Evolutionary conservation across 169 alveolate species (phyloP).

Genomic region (Plasmodium inui): DNA sequence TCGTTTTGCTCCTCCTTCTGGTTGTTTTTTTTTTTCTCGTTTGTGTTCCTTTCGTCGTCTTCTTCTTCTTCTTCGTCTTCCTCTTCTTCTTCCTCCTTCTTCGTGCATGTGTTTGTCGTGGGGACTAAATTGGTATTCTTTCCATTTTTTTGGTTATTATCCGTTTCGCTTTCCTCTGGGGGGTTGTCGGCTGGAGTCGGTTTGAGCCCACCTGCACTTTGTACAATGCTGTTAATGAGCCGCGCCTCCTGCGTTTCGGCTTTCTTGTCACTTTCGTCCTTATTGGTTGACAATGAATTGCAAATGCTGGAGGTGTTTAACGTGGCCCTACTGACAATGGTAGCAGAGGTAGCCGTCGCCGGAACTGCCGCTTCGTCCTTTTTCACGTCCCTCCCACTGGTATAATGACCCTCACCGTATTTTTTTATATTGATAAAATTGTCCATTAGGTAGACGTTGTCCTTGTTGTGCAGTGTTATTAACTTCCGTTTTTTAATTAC

Average conservation of each 20-base stretch:
- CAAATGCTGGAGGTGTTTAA: constrained; percentile 26
- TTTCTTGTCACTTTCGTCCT: background rate
- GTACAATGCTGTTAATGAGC: background rate
- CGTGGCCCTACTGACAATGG: background rate
- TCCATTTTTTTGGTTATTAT: background rate
- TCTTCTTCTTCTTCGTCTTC: background rate
- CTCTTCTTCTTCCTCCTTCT: background rate
- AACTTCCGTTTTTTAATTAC: constrained; percentile 44
- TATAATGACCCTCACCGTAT: background rate
- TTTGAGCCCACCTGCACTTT: background rate
- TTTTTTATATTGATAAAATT: constrained; percentile 40
- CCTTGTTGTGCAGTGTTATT: constrained; percentile 37
- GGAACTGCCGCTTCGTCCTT: background rate
- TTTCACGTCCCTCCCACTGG: background rate
- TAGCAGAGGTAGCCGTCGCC: background rate
- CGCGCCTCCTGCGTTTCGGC: background rate
- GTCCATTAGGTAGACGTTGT: constrained; percentile 37
- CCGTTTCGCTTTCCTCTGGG: background rate
- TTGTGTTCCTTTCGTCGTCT: background rate
- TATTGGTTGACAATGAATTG: constrained; percentile 3
- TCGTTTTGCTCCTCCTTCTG: background rate
- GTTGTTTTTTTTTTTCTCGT: background rate
- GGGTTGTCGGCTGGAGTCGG: background rate
- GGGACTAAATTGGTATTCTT: background rate
- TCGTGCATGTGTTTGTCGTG: background rate